Evolutionary conservation across 345 rosid genomes (phyloP), one percentile per base, ranked within the genome.

Genomic region (Lepidium aucheri): DNA sequence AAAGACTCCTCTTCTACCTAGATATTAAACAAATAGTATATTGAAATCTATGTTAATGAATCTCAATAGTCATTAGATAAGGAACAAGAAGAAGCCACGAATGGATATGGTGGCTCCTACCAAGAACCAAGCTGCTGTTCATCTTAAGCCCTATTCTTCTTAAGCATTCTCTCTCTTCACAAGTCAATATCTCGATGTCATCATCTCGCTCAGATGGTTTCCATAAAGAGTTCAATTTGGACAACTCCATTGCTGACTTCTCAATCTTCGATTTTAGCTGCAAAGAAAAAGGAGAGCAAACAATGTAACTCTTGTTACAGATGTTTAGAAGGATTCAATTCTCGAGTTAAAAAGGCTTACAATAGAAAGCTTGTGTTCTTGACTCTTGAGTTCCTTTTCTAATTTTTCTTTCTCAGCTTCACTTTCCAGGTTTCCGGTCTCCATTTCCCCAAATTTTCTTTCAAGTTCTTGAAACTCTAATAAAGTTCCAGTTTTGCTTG

Each of bases 1-100:
- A 75, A 91, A 88, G 53, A 91, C 59, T 69, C 96, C 94, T 71
- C 96, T 82, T 80, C 94, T 83, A 36, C 97, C 93, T 90, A 78
- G 38, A 82, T 16, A 20, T 38, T 24, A 28, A 68, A 46, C 30
- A 35, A 3, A 63, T 46, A 20, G 33, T 50, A 53, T 7, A 18
- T 3, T 45, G 54, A 43, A 15, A 43, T 44, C 28, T 52, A 26
- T n/a, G 22, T 45, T 3, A 18, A 51, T 32, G 7, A 34, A 63
- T 34, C 56, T 53, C 39, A 35, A n/a, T 34, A 53, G 22, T 3
- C 40, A 45, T 12, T 22, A 32, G n/a, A 24, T 11, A 17, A 17
- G 40, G 24, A 69, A 36, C n/a, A 52, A 68, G 24, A 67, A 50
- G n/a, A 44, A 44, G 51, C n/a, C 61, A 61, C 24, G 7, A 35